These are phyloP conservation scores for Gynochthodes officinalis DNA, from an alignment of 257 asterid species.

Conservation along the genomic window DNA sequence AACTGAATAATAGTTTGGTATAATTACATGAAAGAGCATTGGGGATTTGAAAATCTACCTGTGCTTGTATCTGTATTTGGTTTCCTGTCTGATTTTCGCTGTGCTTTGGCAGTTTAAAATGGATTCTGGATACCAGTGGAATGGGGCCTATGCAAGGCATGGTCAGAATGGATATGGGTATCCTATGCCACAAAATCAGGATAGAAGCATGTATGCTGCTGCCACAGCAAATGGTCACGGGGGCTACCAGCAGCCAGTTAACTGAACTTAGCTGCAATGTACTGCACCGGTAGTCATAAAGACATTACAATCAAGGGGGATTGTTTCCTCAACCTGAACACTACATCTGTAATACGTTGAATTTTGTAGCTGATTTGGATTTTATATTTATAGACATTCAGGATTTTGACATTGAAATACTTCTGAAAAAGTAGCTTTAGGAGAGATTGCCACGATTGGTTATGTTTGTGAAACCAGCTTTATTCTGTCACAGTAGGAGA, in stretches of 20 bases:
- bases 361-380: slow-evolving; percentile 58
- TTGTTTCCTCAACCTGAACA: slow-evolving; percentile 27
- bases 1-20: background rate
- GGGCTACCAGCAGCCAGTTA: slow-evolving; percentile 66
- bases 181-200: slow-evolving; percentile 30
- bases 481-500: background rate
- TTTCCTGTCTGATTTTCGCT: background rate
- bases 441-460: background rate
- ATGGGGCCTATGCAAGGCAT: slow-evolving; percentile 66
- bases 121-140: slow-evolving; percentile 58
- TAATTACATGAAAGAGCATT: background rate
- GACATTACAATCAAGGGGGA: slow-evolving; percentile 29
- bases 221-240: slow-evolving; percentile 65
- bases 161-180: slow-evolving; percentile 74
- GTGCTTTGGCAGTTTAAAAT: slow-evolving; percentile 49
- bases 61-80: background rate
- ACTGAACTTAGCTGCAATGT: slow-evolving; percentile 32
- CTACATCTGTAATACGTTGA: slow-evolving; percentile 33
- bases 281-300: slow-evolving; percentile 24
- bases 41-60: background rate
- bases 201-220: slow-evolving; percentile 32
- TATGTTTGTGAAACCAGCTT: slow-evolving; percentile 9
- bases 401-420: slow-evolving; percentile 16
- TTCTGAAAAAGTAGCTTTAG: slow-evolving; percentile 1
- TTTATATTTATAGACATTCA: slow-evolving; percentile 15